These are phyloP conservation scores for Eimeria zaria DNA, from an alignment of 169 alveolate genomes.

Conservation along the genomic window DNA sequence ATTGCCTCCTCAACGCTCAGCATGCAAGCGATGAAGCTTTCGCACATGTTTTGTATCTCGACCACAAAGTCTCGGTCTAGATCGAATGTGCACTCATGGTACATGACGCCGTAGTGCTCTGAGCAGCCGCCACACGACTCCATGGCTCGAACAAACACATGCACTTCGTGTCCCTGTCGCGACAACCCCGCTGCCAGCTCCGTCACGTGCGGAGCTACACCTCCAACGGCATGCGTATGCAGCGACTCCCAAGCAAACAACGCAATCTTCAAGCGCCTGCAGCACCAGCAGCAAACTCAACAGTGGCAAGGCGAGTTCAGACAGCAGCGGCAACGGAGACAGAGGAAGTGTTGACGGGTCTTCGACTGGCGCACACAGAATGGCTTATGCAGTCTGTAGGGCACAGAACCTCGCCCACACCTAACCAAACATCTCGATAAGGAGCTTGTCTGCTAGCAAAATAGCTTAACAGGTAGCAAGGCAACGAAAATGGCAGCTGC, in stretches of 20 bases:
- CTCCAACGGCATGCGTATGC: conserved; percentile 90
- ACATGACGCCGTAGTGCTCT: conserved; percentile 87
- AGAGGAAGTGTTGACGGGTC: not conserved
- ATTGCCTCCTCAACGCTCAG: conserved; percentile 83
- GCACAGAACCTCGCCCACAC: not conserved
- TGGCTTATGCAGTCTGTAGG: not conserved
- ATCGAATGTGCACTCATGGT: conserved; percentile 89
- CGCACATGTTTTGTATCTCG: conserved; percentile 91
- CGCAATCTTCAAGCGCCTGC: conserved; percentile 87
- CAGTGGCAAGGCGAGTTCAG: not conserved
- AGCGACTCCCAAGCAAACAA: conserved; percentile 91
- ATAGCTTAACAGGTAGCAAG: not conserved
- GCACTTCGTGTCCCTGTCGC: conserved; percentile 91
- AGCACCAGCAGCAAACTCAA: not conserved
- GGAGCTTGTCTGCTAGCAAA: not conserved
- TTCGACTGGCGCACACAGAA: not conserved
- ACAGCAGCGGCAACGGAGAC: not conserved
- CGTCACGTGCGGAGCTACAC: conserved; percentile 91
- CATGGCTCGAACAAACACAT: conserved; percentile 88
- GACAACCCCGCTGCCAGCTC: conserved; percentile 90
- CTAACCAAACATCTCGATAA: not conserved
- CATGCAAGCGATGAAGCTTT: conserved; percentile 87
- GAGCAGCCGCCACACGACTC: conserved; percentile 81
- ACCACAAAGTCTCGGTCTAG: conserved; percentile 89
- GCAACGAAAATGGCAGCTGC: not conserved